Evolutionary conservation across 2,329 filamentous ascomycete genomes (phyloP).

Genomic region (Cladophialophora immunda): DNA sequence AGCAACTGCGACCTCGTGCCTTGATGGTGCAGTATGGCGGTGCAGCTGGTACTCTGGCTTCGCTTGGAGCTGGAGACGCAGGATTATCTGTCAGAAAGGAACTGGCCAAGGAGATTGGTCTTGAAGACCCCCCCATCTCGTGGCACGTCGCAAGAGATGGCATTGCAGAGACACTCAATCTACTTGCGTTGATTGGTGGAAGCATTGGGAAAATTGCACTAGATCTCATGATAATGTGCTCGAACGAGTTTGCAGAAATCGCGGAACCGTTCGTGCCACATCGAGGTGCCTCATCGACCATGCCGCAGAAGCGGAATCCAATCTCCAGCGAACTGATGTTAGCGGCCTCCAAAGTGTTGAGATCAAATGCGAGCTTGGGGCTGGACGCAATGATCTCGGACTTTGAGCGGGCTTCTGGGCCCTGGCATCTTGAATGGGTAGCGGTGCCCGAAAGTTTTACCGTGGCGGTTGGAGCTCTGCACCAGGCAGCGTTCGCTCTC

Average conservation of each 20-base stretch:
- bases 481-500: slow-evolving; percentile 64
- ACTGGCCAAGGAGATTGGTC: slow-evolving; percentile 58
- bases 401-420: slow-evolving; percentile 66
- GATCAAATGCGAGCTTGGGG: slow-evolving; percentile 61
- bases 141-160: slow-evolving; percentile 66
- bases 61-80: slow-evolving; percentile 57
- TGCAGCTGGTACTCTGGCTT: slow-evolving; percentile 64
- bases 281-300: slow-evolving; percentile 63
- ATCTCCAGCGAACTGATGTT: slow-evolving; percentile 66
- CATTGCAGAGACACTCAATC: slow-evolving; percentile 63
- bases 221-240: slow-evolving; percentile 66
- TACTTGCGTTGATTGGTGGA: slow-evolving; percentile 63
- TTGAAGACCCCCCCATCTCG: slow-evolving; percentile 62
- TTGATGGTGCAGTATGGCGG: slow-evolving; percentile 66
- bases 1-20: slow-evolving; percentile 55
- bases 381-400: slow-evolving; percentile 66
- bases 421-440: slow-evolving; percentile 68
- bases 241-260: slow-evolving; percentile 64
- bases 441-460: slow-evolving; percentile 65
- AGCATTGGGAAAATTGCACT: slow-evolving; percentile 64
- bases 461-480: slow-evolving; percentile 60
- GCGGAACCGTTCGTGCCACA: slow-evolving; percentile 65
- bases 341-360: slow-evolving; percentile 63
- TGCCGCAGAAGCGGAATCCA: slow-evolving; percentile 68
- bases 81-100: slow-evolving; percentile 60